Conservation (phyloP, 1,284 basidiomycete species). For the Anthracocystis setariae region DNA sequence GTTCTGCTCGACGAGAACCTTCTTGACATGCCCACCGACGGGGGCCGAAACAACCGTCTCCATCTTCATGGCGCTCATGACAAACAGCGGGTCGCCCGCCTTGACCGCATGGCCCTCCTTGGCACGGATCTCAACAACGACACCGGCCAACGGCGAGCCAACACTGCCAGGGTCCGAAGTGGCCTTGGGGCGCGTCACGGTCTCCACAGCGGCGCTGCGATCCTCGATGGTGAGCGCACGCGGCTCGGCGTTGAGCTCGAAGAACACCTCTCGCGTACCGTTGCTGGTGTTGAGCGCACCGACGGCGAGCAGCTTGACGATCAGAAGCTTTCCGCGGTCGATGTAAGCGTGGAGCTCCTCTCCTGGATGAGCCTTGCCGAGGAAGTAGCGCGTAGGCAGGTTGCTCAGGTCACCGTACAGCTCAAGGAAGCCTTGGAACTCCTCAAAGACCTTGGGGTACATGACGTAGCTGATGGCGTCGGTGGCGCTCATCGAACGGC, state of each 20-base stretch:
- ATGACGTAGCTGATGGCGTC: conserved; percentile 96
- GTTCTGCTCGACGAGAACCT: conserved; percentile 78
- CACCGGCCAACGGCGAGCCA: conserved; percentile 84
- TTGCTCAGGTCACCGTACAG: conserved; percentile 86
- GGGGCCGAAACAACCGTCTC: conserved; percentile 95
- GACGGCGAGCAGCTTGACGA: conserved; percentile 93
- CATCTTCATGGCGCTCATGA: conserved; percentile 72
- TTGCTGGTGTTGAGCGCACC: conserved; percentile 90
- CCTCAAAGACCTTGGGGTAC: conserved; percentile 97
- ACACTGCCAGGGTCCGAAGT: conserved; percentile 91
- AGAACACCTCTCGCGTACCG: conserved; percentile 96
- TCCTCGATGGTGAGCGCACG: conserved; percentile 79
- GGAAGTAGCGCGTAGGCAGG: conserved; percentile 95
- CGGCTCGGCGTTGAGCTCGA: conserved; percentile 74
- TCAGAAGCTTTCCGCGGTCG: conserved; percentile 93
- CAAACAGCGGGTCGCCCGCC: conserved; percentile 91
- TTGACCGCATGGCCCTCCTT: conserved; percentile 96
- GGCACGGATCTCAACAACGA: conserved; percentile 95
- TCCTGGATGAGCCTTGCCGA: conserved; percentile 87
- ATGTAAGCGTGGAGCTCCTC: conserved; percentile 98
- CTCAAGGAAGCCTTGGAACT: conserved; percentile 92
- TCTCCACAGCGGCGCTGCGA: conserved; percentile 91
- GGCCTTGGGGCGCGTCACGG: conserved; percentile 91
- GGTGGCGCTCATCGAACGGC: conserved; percentile 81
- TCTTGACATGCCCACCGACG: conserved; percentile 92